Conservation (phyloP, 495 filamentous ascomycete genomes). For the Amphirosellinia nigrospora region DNA sequence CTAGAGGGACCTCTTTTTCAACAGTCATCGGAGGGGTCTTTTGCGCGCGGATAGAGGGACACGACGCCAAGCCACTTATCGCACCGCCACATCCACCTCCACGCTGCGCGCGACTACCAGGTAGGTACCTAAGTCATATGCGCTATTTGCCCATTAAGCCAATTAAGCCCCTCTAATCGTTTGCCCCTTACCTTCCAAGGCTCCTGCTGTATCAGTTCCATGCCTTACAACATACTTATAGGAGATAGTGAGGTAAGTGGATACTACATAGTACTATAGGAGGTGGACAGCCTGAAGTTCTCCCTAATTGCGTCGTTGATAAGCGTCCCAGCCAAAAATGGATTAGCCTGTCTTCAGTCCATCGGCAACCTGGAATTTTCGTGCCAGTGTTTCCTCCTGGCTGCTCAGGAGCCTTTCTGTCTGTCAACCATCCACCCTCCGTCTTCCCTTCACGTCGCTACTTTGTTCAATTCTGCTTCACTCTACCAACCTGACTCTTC, state of each 20-base stretch:
- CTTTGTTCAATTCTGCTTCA: constrained; percentile 31
- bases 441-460: constrained; percentile 27
- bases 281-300: constrained; percentile 8
- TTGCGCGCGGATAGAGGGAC: constrained; percentile 21
- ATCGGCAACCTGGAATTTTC: constrained; percentile 43
- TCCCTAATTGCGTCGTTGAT: constrained; percentile 3
- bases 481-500: constrained; percentile 21
- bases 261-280: not conserved
- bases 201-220: not conserved
- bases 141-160: not conserved
- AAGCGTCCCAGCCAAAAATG: constrained; percentile 12
- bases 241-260: not conserved
- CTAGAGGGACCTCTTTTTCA: not conserved
- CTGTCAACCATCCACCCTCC: constrained; percentile 17
- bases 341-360: constrained; percentile 22
- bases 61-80: constrained; percentile 15
- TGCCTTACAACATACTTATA: not conserved
- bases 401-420: constrained; percentile 26
- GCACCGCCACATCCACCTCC: constrained; percentile 25
- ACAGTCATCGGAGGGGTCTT: constrained; percentile 18
- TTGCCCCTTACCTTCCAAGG: not conserved
- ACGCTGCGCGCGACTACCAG: not conserved
- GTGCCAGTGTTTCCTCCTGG: constrained; percentile 35
- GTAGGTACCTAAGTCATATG: not conserved
- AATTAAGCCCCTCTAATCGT: not conserved